Base-by-base conservation (phyloP, 2,329 filamentous ascomycete species). In the Sporothrix brunneoviolacea region DNA sequence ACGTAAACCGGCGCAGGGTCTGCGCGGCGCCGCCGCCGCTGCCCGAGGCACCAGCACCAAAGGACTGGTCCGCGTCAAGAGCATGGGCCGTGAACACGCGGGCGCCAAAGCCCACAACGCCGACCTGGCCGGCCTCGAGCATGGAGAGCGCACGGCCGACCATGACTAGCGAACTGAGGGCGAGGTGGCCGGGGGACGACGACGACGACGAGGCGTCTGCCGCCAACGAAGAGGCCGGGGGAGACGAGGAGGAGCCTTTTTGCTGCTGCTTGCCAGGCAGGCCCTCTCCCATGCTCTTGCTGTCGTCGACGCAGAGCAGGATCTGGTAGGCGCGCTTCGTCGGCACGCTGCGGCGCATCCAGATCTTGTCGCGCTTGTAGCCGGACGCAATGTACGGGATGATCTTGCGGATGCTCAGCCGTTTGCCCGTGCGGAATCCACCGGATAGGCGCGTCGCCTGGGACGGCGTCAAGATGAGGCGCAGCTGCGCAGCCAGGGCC, bases 301-400 rank as follows among this genome's bases (percentile, higher is more conserved):
- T 91, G 72, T 98, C 93, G 67, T 99, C 93, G 33, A 99, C 89
- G 35, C 93, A 94, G 44, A 99, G 84, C 72, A 98, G 83, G 67
- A 98, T 94, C 68, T 99, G 94, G 70, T 98, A 98, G 51, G 84
- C 86, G 36, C 94, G 86, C 70, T 97, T 97, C 33, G 85, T 91
- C 1, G 94, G 94, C 44, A 95, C 83, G 30, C 82, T 85, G 50
- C 94, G 83, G 13, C 94, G 86, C 85, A 98, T 95, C 93, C 93
- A 99, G 69, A 99, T 99, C 76, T 98, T 98, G 79, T 99, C 93
- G 54, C 93, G 88, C 75, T 96, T 97, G 77, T 96, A 98, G 64
- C 87, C 85, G 0, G 91, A 97, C 1, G 94, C 93, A 60, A 99
- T 97, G 71, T 98, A 99, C 0, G 94, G 93, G 61, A 99, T 98